Evolutionary conservation across 192 early-diverging fungal species (phyloP).

Genomic region (Jimgerdemannia lactiflua): DNA sequence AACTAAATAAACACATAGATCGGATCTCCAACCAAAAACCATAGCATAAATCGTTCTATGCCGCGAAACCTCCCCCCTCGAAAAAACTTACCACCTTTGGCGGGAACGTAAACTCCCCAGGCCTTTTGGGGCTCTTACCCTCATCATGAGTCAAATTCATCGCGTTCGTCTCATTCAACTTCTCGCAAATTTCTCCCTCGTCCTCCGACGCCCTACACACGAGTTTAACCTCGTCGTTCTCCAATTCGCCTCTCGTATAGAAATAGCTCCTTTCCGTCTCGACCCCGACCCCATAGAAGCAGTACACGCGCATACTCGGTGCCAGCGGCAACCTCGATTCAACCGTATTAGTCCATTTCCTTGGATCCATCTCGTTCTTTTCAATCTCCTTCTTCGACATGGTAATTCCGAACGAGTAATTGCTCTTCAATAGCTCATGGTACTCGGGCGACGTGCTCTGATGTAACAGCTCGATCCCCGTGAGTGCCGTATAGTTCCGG

Average conservation of each 20-base stretch:
- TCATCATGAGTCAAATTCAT: background rate
- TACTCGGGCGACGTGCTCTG: conserved; percentile 47
- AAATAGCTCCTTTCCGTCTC: conserved; percentile 83
- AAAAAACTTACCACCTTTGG: background rate
- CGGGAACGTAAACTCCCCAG: conserved; percentile 16
- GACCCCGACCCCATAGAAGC: conserved; percentile 78
- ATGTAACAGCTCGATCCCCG: conserved; percentile 49
- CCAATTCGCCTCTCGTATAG: conserved; percentile 45
- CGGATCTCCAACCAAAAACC: too few species aligned
- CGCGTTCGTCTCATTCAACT: too few species aligned
- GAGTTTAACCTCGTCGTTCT: conserved; percentile 1
- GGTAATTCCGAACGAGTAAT: conserved; percentile 69
- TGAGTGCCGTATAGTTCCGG: conserved; percentile 35
- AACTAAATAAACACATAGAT: too few species aligned
- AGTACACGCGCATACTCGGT: conserved; percentile 75
- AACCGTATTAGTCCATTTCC: conserved; percentile 79
- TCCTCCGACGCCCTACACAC: background rate
- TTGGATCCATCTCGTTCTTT: conserved; percentile 50
- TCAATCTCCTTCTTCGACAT: conserved; percentile 58
- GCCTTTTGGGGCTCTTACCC: conserved; percentile 19
- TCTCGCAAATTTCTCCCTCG: too few species aligned
- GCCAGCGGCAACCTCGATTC: conserved; percentile 57
- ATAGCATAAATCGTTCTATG: too few species aligned
- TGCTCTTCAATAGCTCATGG: conserved; percentile 43
- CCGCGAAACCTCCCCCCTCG: background rate